Evolutionary conservation across 768 basidiomycete genomes (phyloP).

Genomic region (Suillus lakei): DNA sequence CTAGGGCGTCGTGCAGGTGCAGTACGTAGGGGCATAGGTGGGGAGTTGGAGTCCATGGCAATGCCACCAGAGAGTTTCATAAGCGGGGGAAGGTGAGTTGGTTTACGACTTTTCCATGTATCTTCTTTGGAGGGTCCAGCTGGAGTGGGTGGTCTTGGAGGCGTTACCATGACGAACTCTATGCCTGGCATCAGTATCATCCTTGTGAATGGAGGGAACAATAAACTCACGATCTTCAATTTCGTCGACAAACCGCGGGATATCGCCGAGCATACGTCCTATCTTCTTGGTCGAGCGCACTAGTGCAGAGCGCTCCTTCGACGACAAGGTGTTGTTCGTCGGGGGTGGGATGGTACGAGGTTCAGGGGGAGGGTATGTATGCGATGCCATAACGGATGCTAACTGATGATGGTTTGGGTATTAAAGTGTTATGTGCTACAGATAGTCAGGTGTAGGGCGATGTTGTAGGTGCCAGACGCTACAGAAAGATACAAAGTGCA

Average conservation of each 20-base stretch:
- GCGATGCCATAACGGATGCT: constrained; percentile 9
- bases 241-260: constrained; percentile 59
- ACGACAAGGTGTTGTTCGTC: constrained; percentile 58
- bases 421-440: constrained; percentile 12
- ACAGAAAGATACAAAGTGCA: constrained; percentile 11
- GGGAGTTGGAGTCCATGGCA: constrained; percentile 9
- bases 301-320: constrained; percentile 57
- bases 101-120: constrained; percentile 31
- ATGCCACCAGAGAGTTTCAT: constrained; percentile 20
- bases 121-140: constrained; percentile 16
- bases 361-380: constrained; percentile 17
- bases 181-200: not conserved
- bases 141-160: constrained; percentile 5
- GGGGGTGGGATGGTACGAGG: constrained; percentile 55
- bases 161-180: constrained; percentile 8
- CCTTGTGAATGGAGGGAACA: not conserved
- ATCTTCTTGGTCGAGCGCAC: constrained; percentile 64
- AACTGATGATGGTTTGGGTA: constrained; percentile 4
- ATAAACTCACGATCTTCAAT: constrained; percentile 8
- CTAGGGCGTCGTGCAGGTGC: constrained; percentile 22
- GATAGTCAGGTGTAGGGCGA: not conserved
- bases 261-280: constrained; percentile 58
- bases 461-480: constrained; percentile 32
- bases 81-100: constrained; percentile 31
- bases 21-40: constrained; percentile 12